Evolutionary conservation across 2,329 filamentous ascomycete genomes (phyloP), one percentile per base, ranked within the genome.

Genomic region (Aspergillus transmontanensis): DNA sequence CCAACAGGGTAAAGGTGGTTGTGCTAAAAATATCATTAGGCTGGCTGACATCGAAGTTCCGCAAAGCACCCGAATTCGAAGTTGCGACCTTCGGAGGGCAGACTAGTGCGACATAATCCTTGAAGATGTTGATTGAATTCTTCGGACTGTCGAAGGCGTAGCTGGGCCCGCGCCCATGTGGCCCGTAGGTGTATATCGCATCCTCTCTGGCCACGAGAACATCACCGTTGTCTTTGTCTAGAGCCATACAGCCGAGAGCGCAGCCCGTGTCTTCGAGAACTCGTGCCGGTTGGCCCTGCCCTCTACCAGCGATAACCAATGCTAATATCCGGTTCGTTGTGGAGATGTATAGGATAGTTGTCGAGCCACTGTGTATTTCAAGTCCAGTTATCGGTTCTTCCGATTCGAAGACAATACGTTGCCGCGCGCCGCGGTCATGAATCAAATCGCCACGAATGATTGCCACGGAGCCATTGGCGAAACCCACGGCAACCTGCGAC

Each of bases 331-430:
- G 88, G 34, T 89, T 90, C 0, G 94, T 97, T 0, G 95, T 99
- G 4, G 94, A 92, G 61, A 99, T 91, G 76, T 97, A 98, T 0
- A 99, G 84, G 0, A 91, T 94, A 2, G 91, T 95, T 48, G 83
- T 83, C 54, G 81, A 81, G 6, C 85, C 85, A 71, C 85, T 83
- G 53, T 87, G 81, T 64, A 97, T 90, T 73, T 95, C 91, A 16
- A 99, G 89, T 1, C 94, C 94, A 0, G 95, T 99, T 11, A 99
- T 89, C 0, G 95, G 96, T 76, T 99, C 95, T 71, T 98, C 94
- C 0, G 94, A 97, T 75, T 99, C 95, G 79, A 96, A 95, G 11
- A 99, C 92, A 39, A 94, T 95, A 59, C 95, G 88, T 77, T 99
- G 95, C 75, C 93, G 93, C 12, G 94, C 93, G 26, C 96, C 95